Evolutionary conservation across 2,329 filamentous ascomycete species (phyloP), one percentile per base, ranked within the genome.

Genomic region (Nannizziopsis arthrosporioides): DNA sequence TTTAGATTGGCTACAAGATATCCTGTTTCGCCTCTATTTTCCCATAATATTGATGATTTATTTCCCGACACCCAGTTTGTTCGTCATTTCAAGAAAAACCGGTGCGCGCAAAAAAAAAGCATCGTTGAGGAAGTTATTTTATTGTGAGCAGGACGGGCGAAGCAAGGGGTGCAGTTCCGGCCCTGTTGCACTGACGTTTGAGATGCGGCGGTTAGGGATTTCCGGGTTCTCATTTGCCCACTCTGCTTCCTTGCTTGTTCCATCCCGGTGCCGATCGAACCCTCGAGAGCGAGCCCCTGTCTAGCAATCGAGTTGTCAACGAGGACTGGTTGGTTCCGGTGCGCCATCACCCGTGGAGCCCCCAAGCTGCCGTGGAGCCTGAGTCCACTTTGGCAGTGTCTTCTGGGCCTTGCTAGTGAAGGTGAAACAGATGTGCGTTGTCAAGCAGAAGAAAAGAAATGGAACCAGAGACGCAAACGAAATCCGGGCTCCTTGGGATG

Each of bases 131-230:
- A 7, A 27, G 22, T 27, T 27, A 27, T 27, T 9, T 42, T n/a
- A n/a, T 42, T 43, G 18, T 30, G 30, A 9, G n/a, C 42, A 9
- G 18, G 31, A 14, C 31, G 10, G n/a, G 14, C n/a, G 3, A 8
- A 22, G 34, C 10, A 30, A 37, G 9, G 37, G 27, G 30, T 37
- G 27, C 17, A 9, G 34, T 9, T 22, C 6, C 12, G 34, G 36
- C n/a, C 14, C 11, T 44, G 46, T 48, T 48, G 39, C 46, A 48
- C 46, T 39, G 46, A 43, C 34, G 46, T 48, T 48, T 48, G 46
- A 48, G 46, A 48, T 48, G 38, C 45, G 46, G 46, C 9, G 46
- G 14, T 39, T 44, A 31, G 40, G 38, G 31, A 39, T 17, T 36
- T 15, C 3, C 39, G 22, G n/a, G 18, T 12, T 30, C 19, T 12